Evolutionary conservation across 2,329 filamentous ascomycete species (phyloP).

Genomic region (Scedosporium dehoogii): DNA sequence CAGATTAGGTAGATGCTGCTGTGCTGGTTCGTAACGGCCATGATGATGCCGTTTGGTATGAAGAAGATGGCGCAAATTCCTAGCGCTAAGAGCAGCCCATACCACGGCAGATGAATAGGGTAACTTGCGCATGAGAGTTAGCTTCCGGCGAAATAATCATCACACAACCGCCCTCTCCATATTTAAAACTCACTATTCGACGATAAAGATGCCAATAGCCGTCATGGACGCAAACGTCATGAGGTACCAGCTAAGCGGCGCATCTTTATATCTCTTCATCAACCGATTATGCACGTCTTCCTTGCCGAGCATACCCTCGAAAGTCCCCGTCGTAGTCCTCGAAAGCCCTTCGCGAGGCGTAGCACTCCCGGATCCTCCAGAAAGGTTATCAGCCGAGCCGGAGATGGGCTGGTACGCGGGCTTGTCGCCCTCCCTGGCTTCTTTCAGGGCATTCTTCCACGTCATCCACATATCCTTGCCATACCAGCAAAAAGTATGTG

Average conservation of each 20-base stretch:
- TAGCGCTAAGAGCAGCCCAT: conserved; percentile 70
- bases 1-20: conserved; percentile 80
- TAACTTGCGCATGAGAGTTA: conserved; percentile 40
- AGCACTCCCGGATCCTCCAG: conserved; percentile 7
- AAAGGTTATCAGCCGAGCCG: conserved; percentile 14
- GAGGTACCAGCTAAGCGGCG: conserved; percentile 73
- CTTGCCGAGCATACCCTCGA: conserved; percentile 50
- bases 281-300: conserved; percentile 79
- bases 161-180: conserved; percentile 2
- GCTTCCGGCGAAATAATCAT: background rate
- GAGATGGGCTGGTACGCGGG: conserved; percentile 43
- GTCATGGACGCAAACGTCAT: conserved; percentile 66
- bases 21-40: conserved; percentile 87
- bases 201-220: conserved; percentile 70
- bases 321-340: conserved; percentile 14
- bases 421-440: conserved; percentile 43
- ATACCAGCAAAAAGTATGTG: conserved; percentile 77
- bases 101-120: conserved; percentile 77
- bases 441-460: conserved; percentile 59
- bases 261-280: conserved; percentile 75
- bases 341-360: conserved; percentile 1
- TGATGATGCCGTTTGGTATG: conserved; percentile 85
- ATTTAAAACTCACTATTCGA: conserved; percentile 60
- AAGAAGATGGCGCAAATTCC: conserved; percentile 72
- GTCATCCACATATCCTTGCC: conserved; percentile 72